phyloP scores from a whole-genome alignment of 208 protist genomes.

The Vickermania ingenoplastis region DNA sequence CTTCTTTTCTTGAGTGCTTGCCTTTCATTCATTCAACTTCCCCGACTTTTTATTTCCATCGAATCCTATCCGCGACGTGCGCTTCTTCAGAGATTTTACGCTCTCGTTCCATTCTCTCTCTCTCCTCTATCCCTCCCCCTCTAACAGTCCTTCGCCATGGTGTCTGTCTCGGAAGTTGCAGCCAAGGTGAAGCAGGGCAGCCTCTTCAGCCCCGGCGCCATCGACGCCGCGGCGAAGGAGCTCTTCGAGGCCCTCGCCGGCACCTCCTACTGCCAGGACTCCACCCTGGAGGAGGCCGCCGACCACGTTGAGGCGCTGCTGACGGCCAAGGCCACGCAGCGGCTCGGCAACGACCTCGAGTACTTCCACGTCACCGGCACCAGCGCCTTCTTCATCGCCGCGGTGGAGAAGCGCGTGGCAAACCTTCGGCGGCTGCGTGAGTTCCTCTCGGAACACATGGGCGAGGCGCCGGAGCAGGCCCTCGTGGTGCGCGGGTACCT shows the following conservation, averaged over 20 bases:
- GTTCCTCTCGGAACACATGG: conserved; percentile 35
- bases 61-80: not conserved
- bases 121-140: conserved; percentile 1
- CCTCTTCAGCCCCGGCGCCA: conserved; percentile 34
- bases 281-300: conserved; percentile 31
- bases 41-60: too few relatives aligned
- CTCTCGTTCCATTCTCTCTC: not conserved
- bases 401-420: conserved; percentile 22
- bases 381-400: conserved; percentile 66
- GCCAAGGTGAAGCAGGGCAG: conserved; percentile 17
- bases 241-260: conserved; percentile 32
- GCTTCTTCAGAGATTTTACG: not conserved
- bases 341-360: conserved; percentile 45
- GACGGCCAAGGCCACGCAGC: conserved; percentile 36
- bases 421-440: conserved; percentile 47
- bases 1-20: too few relatives aligned
- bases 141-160: not conserved
- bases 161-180: not conserved
- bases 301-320: conserved; percentile 54
- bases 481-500: conserved; percentile 34
- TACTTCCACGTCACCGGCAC: conserved; percentile 44
- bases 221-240: conserved; percentile 22
- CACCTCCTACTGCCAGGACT: conserved; percentile 35
- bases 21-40: too few relatives aligned
- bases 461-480: conserved; percentile 9